Base-by-base conservation (phyloP, 345 rosid species). In the Brassica juncea region DNA sequence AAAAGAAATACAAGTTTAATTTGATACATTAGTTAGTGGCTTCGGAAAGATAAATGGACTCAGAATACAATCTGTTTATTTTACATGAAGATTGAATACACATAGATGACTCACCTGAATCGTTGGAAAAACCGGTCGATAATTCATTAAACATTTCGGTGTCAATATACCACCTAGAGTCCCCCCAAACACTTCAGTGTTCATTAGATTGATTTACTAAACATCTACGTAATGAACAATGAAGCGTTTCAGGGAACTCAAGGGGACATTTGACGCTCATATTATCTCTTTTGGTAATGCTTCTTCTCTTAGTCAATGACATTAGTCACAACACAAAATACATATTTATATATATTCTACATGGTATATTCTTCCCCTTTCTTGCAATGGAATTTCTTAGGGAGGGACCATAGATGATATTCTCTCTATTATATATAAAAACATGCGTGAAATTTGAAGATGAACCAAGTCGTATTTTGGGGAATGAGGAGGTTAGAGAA, bases 181-280 rank as follows among this genome's bases (percentile, higher is more conserved):
- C 54, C 82, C 82, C 78, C 82, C 82, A 79, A 78, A 79, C 82
- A 79, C 82, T 79, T 79, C 78, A 79, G 82, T 72, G 78, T 79
- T 72, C 67, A 71, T 64, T 14, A n/a, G 25, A 21, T 57, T 35
- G 8, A n/a, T 5, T 30, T 42, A 25, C 15, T 34, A 57, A 9
- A 76, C 25, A 60, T 60, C 44, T 6, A 71, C 55, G 8, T 14
- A 34, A 52, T 67, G 55, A 79, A 79, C 82, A 72, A 79, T 79
- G 82, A 79, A 79, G 82, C 68, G 82, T 72, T 72, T 5, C 68
- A 73, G 82, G 73, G 82, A 79, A 73, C 82, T 79, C 82, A 79
- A 79, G 82, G 82, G 74, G 65, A 79, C 73, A 68, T 47, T 79
- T 79, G 82, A 79, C 82, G 68, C 31, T 71, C 68, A 10, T 16